These are phyloP conservation scores for Colletotrichum zoysiae DNA, from an alignment of 2,329 filamentous ascomycete genomes.

Conservation along the genomic window DNA sequence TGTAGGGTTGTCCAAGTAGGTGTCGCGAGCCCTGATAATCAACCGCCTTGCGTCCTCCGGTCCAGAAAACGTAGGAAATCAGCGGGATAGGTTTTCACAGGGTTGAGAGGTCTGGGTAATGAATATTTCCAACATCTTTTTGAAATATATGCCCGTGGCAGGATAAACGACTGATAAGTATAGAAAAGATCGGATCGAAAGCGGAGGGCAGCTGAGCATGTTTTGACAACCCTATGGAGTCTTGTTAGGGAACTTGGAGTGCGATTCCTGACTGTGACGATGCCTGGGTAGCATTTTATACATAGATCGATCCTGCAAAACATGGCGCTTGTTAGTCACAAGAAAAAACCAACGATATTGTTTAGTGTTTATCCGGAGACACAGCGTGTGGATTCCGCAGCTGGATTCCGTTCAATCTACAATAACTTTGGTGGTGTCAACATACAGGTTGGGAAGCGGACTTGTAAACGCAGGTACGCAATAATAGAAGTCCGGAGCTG, in stretches of 20 bases:
- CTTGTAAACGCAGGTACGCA: background rate
- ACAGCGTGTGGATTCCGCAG: background rate
- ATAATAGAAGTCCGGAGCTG: background rate
- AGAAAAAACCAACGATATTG: too few species aligned
- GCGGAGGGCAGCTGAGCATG: background rate
- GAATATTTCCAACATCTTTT: background rate
- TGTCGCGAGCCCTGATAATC: background rate
- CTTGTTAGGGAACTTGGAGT: background rate
- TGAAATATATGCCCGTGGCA: too few species aligned
- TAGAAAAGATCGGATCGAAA: background rate
- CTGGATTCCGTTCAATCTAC: background rate
- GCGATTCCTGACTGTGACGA: background rate
- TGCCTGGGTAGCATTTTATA: background rate
- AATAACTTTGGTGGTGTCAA: background rate
- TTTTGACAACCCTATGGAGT: background rate
- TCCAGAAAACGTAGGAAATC: background rate
- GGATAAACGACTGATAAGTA: rapidly evolving
- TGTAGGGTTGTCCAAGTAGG: background rate
- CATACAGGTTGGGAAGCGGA: background rate
- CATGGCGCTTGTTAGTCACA: too few species aligned
- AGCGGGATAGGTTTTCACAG: background rate
- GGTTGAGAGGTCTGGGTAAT: background rate
- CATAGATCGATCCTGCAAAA: too few species aligned
- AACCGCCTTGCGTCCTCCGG: background rate
- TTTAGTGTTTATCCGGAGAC: too few species aligned